Base-by-base conservation (phyloP, 1,139 yeast species). In the Yamadazyma dendronema region DNA sequence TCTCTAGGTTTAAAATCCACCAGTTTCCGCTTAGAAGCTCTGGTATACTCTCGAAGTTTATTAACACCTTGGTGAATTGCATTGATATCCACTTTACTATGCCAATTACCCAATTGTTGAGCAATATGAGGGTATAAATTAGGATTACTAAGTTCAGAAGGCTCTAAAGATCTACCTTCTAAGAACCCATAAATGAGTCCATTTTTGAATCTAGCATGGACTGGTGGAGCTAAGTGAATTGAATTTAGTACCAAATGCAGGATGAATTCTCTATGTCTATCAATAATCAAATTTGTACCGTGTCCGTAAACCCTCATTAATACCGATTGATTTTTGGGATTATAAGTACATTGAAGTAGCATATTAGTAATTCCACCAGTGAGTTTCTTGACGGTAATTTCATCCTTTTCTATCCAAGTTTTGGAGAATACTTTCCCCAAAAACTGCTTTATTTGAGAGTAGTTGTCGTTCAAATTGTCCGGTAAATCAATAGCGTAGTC, bases 321-420 rank as follows among this genome's bases (percentile, higher is more conserved):
- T 2, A 82, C 81, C 5, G 62, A 61, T 39, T 68, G 70, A 21
- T 47, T 37, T 4, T 42, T 42, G 1, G 48, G 43, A 9, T 46
- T 39, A 39, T 67, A 62, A 23, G 57, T 57, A 41, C 84, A 82
- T 32, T 78, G 70, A 26, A 82, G 59, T 37, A 84, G 72, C 79
- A 80, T 79, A 56, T 85, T 85, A 17, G 95, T 85, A 56, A 85
- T 84, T 7, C 95, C 95, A 3, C 94, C 95, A 3, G 85, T 83
- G 35, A 84, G 63, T 43, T 65, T 62, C 35, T 57, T 55, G 28
- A 70, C 58, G 4, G 42, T 24, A n/a, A 72, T 62, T 11, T 57
- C 38, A 3, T 41, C 41, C 1, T 42, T 37, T 11, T 52, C 43
- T 1, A 40, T 36, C 76, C 76, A 70, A 2, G 47, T 42, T 28